These are phyloP conservation scores for Phytophthora sp. DNA, from an alignment of 352 stramenopile genomes.

Conservation along the genomic window DNA sequence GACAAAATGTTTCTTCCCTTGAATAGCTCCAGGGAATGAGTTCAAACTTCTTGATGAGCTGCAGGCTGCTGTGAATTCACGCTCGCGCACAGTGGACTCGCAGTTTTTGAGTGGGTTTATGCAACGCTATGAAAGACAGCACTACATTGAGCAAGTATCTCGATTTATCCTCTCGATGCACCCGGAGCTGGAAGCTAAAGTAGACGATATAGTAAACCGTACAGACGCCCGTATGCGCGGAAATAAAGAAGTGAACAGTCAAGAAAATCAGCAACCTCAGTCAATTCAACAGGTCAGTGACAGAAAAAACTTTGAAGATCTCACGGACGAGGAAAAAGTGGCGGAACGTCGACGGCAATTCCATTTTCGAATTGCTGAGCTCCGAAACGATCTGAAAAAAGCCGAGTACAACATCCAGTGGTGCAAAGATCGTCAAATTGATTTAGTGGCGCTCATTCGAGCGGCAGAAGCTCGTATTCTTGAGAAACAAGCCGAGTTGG, in stretches of 20 bases:
- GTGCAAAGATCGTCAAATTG: conserved; percentile 69
- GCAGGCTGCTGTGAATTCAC: conserved; percentile 78
- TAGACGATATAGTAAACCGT: conserved; percentile 55
- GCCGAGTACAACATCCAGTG: conserved; percentile 82
- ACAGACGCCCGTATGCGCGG: background rate
- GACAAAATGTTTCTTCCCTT: conserved; percentile 14
- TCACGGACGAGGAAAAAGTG: conserved; percentile 58
- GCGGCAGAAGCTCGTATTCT: conserved; percentile 68
- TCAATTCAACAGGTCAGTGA: conserved; percentile 4
- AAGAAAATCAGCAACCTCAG: conserved; percentile 19
- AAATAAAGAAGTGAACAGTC: background rate
- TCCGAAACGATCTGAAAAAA: conserved; percentile 59
- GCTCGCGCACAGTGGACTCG: conserved; percentile 71
- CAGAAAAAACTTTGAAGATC: conserved; percentile 51
- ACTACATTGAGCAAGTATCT: conserved; percentile 77
- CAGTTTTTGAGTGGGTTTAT: conserved; percentile 83
- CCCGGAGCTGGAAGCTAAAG: conserved; percentile 53
- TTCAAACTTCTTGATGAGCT: conserved; percentile 78
- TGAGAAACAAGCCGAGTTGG: conserved; percentile 82
- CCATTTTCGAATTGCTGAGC: conserved; percentile 73
- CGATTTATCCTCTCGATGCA: conserved; percentile 65
- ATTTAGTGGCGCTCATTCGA: conserved; percentile 76
- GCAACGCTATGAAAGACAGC: conserved; percentile 73
- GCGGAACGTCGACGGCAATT: conserved; percentile 70
- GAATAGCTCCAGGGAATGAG: conserved; percentile 62